Conservation (phyloP, 805 yeast species). For the Suhomyces canberraensis region DNA sequence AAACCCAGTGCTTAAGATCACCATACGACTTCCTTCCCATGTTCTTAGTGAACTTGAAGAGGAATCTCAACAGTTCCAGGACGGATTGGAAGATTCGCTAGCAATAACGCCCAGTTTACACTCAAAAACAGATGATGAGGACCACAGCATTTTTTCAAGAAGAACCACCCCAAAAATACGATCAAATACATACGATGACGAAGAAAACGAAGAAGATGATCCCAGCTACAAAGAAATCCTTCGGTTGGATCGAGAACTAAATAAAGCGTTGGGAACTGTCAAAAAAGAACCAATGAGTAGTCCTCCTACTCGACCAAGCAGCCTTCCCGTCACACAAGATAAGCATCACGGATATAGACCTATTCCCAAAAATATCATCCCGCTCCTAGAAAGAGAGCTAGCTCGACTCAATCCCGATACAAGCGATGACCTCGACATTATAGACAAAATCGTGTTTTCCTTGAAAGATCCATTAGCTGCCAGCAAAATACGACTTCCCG, state of each 20-base stretch:
- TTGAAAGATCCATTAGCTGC: conserved; percentile 41
- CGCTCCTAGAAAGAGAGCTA: conserved; percentile 27
- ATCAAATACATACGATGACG: not conserved
- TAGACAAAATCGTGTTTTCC: conserved; percentile 36
- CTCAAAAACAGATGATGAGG: not conserved
- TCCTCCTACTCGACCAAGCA: not conserved
- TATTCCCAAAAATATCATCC: conserved; percentile 28
- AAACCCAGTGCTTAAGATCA: not conserved
- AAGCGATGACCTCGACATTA: conserved; percentile 31
- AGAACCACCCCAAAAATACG: not conserved
- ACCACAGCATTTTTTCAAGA: not conserved
- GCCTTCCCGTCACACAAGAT: not conserved
- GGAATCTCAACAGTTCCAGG: not conserved
- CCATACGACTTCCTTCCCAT: conserved; percentile 3
- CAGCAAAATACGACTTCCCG: conserved; percentile 37
- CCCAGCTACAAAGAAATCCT: not conserved
- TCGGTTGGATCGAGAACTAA: not conserved
- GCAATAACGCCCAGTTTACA: too few species aligned
- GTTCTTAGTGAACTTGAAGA: not conserved
- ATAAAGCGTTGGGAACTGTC: not conserved
- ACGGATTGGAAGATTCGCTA: not conserved
- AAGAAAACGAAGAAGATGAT: not conserved
- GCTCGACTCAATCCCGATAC: conserved; percentile 25
- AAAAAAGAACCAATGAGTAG: not conserved
- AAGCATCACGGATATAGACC: conserved; percentile 14